A percentile compares a stretch with the other conserved stretches of the same genome.
Conservation (phyloP, 176 grass and related monocot species). For the Hyparrhenia diplandra region DNA sequence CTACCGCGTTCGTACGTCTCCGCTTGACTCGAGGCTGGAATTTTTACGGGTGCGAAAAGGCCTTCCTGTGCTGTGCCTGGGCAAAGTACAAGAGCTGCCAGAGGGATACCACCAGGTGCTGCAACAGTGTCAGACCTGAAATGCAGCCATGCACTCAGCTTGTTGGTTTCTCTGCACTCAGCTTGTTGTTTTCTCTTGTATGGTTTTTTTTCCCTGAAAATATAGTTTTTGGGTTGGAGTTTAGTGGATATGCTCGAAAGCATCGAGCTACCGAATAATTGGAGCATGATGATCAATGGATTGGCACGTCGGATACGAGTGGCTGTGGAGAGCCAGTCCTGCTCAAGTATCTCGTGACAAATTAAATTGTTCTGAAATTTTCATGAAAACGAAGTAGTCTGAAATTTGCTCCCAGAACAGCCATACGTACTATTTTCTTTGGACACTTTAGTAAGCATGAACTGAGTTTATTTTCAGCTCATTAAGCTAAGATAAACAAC, state of each 20-base stretch:
- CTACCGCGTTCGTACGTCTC: not conserved
- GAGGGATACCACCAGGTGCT: conserved; percentile 32
- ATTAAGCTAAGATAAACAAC: not conserved
- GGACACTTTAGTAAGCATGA: not conserved
- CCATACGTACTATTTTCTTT: not conserved
- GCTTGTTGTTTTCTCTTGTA: not conserved
- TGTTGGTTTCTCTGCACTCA: too few species aligned
- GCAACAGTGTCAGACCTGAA: conserved; percentile 40
- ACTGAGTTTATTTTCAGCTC: not conserved
- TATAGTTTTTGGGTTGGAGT: not conserved
- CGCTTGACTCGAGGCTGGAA: not conserved
- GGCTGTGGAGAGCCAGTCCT: not conserved
- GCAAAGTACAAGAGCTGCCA: conserved; percentile 42
- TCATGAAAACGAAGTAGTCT: not conserved
- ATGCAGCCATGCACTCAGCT: conserved; percentile 5
- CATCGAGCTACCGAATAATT: conserved; percentile 15
- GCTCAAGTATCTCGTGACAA: conserved; percentile 11
- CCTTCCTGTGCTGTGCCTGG: not conserved
- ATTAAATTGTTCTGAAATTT: not conserved
- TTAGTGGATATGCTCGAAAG: not conserved
- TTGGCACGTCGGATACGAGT: not conserved
- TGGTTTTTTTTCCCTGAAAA: not conserved
- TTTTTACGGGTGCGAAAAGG: conserved; percentile 6
- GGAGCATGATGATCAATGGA: not conserved
- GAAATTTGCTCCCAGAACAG: not conserved